Base-by-base conservation (phyloP, 192 early-diverging fungal species). In the Gaertneriomyces sp. region DNA sequence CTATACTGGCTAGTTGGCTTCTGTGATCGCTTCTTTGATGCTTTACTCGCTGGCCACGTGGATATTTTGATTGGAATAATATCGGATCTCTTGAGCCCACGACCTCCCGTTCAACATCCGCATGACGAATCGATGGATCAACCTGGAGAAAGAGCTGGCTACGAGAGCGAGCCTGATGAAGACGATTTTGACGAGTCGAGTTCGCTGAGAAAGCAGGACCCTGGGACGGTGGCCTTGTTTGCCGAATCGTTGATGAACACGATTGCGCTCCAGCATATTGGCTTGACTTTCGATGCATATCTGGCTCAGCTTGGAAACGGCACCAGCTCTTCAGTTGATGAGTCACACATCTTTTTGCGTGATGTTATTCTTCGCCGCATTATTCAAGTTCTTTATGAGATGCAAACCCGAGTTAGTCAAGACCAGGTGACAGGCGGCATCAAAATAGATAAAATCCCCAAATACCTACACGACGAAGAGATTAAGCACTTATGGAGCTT, bases 1-100 rank as follows among this genome's bases (percentile, higher is more conserved):
- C 38, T 81, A 5, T 74, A 76, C 60, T 77, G 76, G 77, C 70
- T 81, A 16, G 64, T 79, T 20, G 75, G 66, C 6, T 43, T 77
- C 9, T 66, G 73, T 45, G 81, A 83, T 43, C 40, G 68, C 14
- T 66, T 81, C 19, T 83, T 81, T 63, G 74, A 76, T 49, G 43
- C 66, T n/a, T 66, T 83, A 11, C 66, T 81, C 42, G 71, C 66
- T 7, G 69, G 65, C 6, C 78, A 83, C 45, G 64, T 70, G 33
- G 63, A 61, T 19, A 71, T 60, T 14, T 49, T 83, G 19, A 53
- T 49, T 42, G 68, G 61, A 19, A 49, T 83, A 3, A 41, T 83
- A 20, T 9, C 61, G 40, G 79, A 83, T 53, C 52, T 81, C 5
- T 51, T 80, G 5, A 68, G 62, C 11, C 63, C 72, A 9, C 50